Evolutionary conservation across 495 filamentous ascomycete species (phyloP).

Genomic region (Pyronema omphalodes): DNA sequence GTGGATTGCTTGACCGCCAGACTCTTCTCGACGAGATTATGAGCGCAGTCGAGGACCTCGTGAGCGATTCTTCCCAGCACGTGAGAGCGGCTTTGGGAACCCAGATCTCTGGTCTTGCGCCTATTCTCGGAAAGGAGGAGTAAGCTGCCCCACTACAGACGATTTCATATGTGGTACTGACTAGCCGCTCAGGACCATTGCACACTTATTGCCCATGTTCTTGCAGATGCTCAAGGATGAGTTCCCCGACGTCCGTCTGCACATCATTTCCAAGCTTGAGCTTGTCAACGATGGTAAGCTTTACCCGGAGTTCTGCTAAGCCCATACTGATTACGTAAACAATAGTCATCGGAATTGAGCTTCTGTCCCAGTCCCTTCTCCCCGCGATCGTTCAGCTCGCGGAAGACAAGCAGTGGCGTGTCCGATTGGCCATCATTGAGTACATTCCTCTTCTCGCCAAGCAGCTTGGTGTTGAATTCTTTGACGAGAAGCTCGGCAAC

Average conservation of each 20-base stretch:
- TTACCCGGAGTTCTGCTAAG: neutral
- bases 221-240: conserved; percentile 98
- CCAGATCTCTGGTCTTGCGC: conserved; percentile 91
- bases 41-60: conserved; percentile 86
- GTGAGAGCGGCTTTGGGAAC: conserved; percentile 89
- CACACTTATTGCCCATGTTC: conserved; percentile 96
- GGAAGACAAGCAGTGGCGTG: conserved; percentile 98
- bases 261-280: conserved; percentile 97
- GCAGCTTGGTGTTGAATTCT: conserved; percentile 92
- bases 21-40: conserved; percentile 92
- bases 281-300: conserved; percentile 78
- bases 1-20: conserved; percentile 63
- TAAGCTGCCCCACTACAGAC: conserved; percentile 30
- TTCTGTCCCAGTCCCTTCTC: conserved; percentile 86
- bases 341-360: conserved; percentile 86
- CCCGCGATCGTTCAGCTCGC: conserved; percentile 96
- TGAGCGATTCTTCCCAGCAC: conserved; percentile 89
- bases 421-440: conserved; percentile 93
- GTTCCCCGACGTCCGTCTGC: conserved; percentile 89
- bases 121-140: conserved; percentile 96
- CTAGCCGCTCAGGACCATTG: conserved; percentile 49
- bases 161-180: neutral
- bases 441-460: conserved; percentile 94
- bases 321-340: neutral
- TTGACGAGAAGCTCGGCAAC: conserved; percentile 85